A percentile compares a stretch with the other conserved stretches of the same genome.
Evolutionary conservation across 371 early-diverging fungal species (phyloP).

Genomic region (Entomophthora muscae): DNA sequence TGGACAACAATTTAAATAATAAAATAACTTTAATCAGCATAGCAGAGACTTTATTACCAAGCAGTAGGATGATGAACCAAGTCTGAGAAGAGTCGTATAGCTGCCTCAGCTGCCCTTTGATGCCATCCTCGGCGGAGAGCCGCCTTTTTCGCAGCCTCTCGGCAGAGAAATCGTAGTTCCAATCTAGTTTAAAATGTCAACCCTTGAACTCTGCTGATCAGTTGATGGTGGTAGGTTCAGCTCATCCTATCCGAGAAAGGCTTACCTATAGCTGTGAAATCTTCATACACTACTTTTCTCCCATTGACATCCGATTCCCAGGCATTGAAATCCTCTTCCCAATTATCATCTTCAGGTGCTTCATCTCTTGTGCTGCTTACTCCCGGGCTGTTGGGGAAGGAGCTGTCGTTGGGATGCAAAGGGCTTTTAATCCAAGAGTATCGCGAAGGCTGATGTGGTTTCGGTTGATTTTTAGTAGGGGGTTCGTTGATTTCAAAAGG

Average conservation of each 20-base stretch:
- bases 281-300: conserved; percentile 33
- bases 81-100: conserved; percentile 64
- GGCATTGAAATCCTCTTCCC: conserved; percentile 11
- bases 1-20: too few relatives aligned
- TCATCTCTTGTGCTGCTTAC: background rate
- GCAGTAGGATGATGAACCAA: conserved; percentile 20
- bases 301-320: conserved; percentile 28
- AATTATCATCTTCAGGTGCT: conserved; percentile 12
- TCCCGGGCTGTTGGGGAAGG: background rate
- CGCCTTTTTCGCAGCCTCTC: conserved; percentile 60
- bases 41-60: background rate
- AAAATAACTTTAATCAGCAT: too few relatives aligned
- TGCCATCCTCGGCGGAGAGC: conserved; percentile 31
- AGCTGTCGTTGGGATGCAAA: background rate
- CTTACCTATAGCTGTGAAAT: conserved; percentile 38
- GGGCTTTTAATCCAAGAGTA: background rate
- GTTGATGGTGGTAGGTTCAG: background rate
- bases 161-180: conserved; percentile 81
- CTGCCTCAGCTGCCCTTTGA: conserved; percentile 32
- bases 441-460: background rate
- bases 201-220: too few relatives aligned
- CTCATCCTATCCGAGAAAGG: background rate
- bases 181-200: too few relatives aligned
- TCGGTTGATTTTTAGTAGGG: background rate
- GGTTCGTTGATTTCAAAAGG: background rate